Evolutionary conservation across 2,329 filamentous ascomycete genomes (phyloP), one percentile per base, ranked within the genome.

Genomic region (Trichoderma citrinoviride): DNA sequence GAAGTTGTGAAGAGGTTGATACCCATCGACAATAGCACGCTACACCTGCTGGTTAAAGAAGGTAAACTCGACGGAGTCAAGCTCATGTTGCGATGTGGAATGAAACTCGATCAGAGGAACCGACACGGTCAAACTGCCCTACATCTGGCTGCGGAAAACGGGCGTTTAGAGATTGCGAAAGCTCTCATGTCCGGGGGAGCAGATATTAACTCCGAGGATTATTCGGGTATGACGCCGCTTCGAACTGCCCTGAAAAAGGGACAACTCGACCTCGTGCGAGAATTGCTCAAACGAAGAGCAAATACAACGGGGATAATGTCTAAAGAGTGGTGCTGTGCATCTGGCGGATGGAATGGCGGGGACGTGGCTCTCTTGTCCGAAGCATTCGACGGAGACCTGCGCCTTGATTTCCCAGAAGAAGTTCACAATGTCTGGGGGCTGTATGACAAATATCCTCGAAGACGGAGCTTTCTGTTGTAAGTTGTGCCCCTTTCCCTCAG

Each of bases 401-500:
- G 25, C 15, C 4, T 49, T 27, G 21, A 15, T 3, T 49, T 49
- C 5, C 21, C 21, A 4, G 14, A 17, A 10, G 14, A 1, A 17
- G 3, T 25, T 3, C 4, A 6, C 3, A 5, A 2, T 12, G 1
- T 3, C 12, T 3, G 5, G 15, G 12, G 7, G 6, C 4, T 47
- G 25, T 47, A 0, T 0, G 2, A 47, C 2, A 25, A 14, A 7
- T 25, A 7, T 17, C 1, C 15, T 12, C 3, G n/a, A 12, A 10
- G 8, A 15, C 3, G 17, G 3, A 47, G 12, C 5, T 23, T 2
- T 7, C 21, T 25, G 4, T 15, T 23, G 44, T 47, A 7, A 21
- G 43, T 3, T 15, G 17, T 12, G 7, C 14, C 3, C 10, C 10
- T 12, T 14, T 10, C 23, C n/a, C 8, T 4, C 7, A 7, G 2